Evolutionary conservation across 345 rosid genomes (phyloP).

Genomic region (Eucalyptus microcorys): DNA sequence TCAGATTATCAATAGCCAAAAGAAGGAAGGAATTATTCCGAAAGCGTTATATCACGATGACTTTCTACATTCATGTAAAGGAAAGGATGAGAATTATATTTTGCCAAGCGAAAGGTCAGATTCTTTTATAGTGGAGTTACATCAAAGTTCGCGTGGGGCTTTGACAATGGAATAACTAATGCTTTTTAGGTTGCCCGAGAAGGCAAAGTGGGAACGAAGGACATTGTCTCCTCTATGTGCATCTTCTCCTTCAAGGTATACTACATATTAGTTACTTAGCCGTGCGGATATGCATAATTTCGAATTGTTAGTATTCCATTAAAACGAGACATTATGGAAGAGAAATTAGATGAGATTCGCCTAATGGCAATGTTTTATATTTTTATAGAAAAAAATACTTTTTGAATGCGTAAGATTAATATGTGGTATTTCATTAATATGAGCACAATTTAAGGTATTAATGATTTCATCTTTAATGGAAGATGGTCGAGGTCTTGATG

Average conservation of each 20-base stretch:
- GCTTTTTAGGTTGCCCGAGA: neutral
- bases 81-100: neutral
- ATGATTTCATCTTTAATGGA: neutral
- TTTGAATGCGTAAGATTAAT: neutral
- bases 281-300: neutral
- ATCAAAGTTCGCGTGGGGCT: neutral
- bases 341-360: neutral
- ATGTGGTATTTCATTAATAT: neutral
- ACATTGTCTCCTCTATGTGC: neutral
- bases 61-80: neutral
- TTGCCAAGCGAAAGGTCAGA: neutral
- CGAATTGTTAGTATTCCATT: neutral
- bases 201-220: neutral
- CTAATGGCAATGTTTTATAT: neutral
- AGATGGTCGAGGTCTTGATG: neutral
- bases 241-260: neutral
- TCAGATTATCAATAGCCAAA: neutral
- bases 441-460: neutral
- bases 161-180: neutral
- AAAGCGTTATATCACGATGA: neutral
- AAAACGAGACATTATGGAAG: neutral
- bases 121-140: neutral
- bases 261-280: accelerated
- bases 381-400: neutral
- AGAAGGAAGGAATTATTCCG: neutral